Conservation (phyloP, 1,139 yeast genomes). For the Taiozyma sp. region DNA sequence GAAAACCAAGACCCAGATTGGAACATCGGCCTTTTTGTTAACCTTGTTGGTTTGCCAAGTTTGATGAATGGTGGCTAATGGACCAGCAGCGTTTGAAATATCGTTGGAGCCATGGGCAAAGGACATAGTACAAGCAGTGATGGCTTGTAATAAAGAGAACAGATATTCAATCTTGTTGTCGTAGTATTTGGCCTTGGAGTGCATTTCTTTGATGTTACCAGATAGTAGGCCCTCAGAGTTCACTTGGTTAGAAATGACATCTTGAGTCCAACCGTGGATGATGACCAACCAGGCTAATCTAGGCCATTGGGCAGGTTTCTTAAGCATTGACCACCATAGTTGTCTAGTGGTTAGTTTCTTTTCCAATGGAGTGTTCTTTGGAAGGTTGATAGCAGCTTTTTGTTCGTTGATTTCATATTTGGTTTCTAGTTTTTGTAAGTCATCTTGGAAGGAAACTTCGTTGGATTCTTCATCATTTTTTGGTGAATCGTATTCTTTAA, state of each 20-base stretch:
- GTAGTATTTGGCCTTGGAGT: constrained; percentile 55
- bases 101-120: constrained; percentile 83
- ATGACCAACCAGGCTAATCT: constrained; percentile 41
- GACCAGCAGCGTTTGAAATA: constrained; percentile 76
- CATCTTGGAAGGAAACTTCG: constrained; percentile 13
- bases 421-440: constrained; percentile 15
- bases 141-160: constrained; percentile 63
- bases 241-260: constrained; percentile 50
- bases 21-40: constrained; percentile 50
- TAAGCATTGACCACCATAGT: constrained; percentile 32
- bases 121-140: constrained; percentile 77
- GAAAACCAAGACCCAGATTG: constrained; percentile 65
- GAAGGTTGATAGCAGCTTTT: not conserved
- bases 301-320: constrained; percentile 52
- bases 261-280: constrained; percentile 60
- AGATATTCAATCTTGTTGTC: constrained; percentile 68
- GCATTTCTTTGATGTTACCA: constrained; percentile 43
- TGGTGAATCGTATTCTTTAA: constrained; percentile 19
- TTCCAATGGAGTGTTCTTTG: constrained; percentile 15
- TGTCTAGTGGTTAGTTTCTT: constrained; percentile 32
- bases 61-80: constrained; percentile 59
- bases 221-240: constrained; percentile 22
- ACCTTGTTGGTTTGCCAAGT: constrained; percentile 53
- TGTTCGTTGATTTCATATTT: constrained; percentile 7
- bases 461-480: constrained; percentile 9